A percentile compares a stretch with the other conserved stretches of the same genome.
Conservation (phyloP, 1,284 basidiomycete species). For the Ceratorhiza oryzae-sativae region DNA sequence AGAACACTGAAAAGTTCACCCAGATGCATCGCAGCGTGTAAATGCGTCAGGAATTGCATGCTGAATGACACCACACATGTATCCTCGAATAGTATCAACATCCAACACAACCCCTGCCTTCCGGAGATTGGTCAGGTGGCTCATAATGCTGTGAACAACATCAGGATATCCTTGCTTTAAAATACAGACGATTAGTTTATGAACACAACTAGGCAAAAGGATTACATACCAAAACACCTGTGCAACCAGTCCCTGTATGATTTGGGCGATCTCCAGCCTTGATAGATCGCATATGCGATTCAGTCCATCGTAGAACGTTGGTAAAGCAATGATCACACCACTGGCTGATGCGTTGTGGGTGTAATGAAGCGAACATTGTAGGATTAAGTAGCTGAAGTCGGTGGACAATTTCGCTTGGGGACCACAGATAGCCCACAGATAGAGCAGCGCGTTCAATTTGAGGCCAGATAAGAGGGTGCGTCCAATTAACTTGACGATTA, state of each 20-base stretch:
- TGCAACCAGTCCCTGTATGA: neutral
- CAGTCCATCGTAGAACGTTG: neutral
- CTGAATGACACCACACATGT: neutral
- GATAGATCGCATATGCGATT: conserved; percentile 2
- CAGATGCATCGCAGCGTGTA: neutral
- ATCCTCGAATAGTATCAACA: neutral
- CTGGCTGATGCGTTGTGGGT: neutral
- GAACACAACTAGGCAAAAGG: neutral
- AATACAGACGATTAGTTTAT: too few relatives aligned
- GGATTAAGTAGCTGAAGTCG: neutral
- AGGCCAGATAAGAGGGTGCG: conserved; percentile 10
- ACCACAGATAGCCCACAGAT: conserved; percentile 1
- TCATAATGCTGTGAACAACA: neutral
- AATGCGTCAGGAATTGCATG: neutral
- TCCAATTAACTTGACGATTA: conserved; percentile 16
- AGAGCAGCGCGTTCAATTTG: conserved; percentile 2
- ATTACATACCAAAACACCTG: neutral
- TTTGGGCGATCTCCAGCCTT: neutral
- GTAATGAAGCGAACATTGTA: neutral
- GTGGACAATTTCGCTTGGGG: neutral
- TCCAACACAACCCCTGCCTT: neutral
- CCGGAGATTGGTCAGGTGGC: neutral
- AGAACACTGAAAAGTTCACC: neutral
- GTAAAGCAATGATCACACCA: neutral
- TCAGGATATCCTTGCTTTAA: neutral